These are phyloP conservation scores for Sinapis alba DNA, from an alignment of 441 rosid species.

Conservation along the genomic window DNA sequence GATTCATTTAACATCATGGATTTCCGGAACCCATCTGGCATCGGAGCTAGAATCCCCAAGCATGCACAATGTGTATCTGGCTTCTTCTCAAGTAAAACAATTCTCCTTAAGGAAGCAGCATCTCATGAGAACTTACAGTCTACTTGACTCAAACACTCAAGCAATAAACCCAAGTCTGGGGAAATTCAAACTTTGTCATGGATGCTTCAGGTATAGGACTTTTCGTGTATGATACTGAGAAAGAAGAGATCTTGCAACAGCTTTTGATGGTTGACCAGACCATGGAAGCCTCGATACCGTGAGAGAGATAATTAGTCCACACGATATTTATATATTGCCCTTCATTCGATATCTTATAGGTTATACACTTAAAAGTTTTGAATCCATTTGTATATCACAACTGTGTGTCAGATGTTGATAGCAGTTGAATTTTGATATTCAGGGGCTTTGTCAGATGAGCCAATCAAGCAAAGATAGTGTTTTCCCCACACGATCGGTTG, in stretches of 20 bases:
- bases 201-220: constrained; percentile 77
- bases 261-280: too few relatives aligned
- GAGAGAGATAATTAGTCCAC: too few relatives aligned
- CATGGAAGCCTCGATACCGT: too few relatives aligned
- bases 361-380: too few relatives aligned
- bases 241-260: constrained; percentile 57
- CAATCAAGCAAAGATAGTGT: too few relatives aligned
- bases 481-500: too few relatives aligned
- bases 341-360: too few relatives aligned
- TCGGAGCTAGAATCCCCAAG: constrained; percentile 87
- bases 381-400: too few relatives aligned
- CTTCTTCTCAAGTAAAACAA: constrained; percentile 68
- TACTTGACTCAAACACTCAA: constrained; percentile 75
- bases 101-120: constrained; percentile 81
- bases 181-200: constrained; percentile 86
- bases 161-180: constrained; percentile 98
- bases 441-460: too few relatives aligned
- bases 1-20: constrained; percentile 86
- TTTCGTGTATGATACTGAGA: constrained; percentile 66
- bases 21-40: constrained; percentile 87
- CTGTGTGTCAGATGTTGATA: too few relatives aligned
- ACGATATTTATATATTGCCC: too few relatives aligned
- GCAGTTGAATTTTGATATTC: too few relatives aligned
- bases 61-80: constrained; percentile 69
- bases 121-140: constrained; percentile 56